Conservation (phyloP, 2,329 filamentous ascomycete species). For the Trichoderma breve region DNA sequence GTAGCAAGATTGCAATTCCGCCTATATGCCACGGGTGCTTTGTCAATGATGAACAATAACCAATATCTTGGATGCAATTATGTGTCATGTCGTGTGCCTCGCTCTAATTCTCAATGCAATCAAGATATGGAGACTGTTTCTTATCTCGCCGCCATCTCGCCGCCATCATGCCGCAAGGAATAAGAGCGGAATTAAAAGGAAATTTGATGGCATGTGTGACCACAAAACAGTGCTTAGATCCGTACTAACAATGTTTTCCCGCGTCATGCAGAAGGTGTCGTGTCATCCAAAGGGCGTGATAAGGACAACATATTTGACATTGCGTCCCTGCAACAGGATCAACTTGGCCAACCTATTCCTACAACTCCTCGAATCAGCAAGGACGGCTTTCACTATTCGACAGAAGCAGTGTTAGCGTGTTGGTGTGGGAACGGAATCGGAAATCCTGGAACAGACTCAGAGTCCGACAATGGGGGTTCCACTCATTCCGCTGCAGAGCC, state of each 20-base stretch:
- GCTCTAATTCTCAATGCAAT: neutral
- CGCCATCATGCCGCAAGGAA: neutral
- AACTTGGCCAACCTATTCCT: neutral
- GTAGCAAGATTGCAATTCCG: neutral
- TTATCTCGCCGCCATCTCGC: neutral
- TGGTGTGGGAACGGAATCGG: neutral
- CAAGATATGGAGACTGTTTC: neutral
- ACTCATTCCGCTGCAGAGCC: conserved; percentile 15
- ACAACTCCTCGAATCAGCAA: neutral
- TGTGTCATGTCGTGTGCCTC: neutral
- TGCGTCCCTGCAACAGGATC: neutral
- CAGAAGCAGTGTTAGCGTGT: neutral
- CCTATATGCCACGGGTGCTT: neutral
- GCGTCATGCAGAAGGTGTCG: neutral
- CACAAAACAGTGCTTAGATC: neutral
- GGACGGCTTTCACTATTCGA: neutral
- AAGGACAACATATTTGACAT: conserved; percentile 17
- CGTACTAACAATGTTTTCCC: neutral
- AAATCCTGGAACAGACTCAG: neutral
- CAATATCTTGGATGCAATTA: neutral
- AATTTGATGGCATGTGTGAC: neutral
- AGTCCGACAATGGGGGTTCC: neutral
- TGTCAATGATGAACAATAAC: neutral
- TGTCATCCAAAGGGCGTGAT: conserved; percentile 19
- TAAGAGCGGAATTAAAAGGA: neutral